phyloP scores from a whole-genome alignment of 345 rosid species.

The Eucalyptus erythrocorys region DNA sequence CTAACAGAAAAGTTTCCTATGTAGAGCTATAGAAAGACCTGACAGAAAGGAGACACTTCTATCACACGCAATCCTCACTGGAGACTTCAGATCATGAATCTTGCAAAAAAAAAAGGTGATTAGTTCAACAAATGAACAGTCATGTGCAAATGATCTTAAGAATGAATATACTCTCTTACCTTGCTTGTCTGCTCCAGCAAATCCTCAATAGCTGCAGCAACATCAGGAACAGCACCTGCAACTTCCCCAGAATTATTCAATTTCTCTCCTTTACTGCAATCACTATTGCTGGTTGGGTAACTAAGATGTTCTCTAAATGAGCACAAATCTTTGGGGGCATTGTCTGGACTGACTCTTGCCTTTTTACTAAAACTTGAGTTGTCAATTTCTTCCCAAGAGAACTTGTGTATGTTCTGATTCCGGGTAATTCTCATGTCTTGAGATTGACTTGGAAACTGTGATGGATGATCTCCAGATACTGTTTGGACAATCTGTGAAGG shows the following conservation, averaged over 20 bases:
- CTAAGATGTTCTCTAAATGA: slow-evolving; percentile 24
- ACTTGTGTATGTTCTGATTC: slow-evolving; percentile 1
- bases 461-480: slow-evolving; percentile 31
- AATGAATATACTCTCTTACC: slow-evolving; percentile 25
- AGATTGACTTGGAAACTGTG: slow-evolving; percentile 40
- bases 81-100: slow-evolving; percentile 71
- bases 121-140: not conserved
- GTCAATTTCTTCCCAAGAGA: slow-evolving; percentile 14
- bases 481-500: slow-evolving; percentile 44
- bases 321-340: slow-evolving; percentile 8
- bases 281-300: slow-evolving; percentile 9
- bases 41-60: slow-evolving; percentile 47
- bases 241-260: slow-evolving; percentile 25
- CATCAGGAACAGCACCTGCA: slow-evolving; percentile 60
- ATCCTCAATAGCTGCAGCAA: slow-evolving; percentile 91
- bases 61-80: slow-evolving; percentile 32
- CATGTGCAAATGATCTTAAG: slow-evolving; percentile 4
- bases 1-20: not conserved
- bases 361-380: slow-evolving; percentile 34
- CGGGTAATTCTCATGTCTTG: slow-evolving; percentile 14
- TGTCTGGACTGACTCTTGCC: slow-evolving; percentile 33
- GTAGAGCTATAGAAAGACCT: not conserved
- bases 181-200: slow-evolving; percentile 81
- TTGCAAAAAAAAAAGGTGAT: slow-evolving; percentile 10
- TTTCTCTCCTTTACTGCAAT: slow-evolving; percentile 12